Conservation (phyloP, 768 basidiomycete species). For the Strobilomyces dryophilus region DNA sequence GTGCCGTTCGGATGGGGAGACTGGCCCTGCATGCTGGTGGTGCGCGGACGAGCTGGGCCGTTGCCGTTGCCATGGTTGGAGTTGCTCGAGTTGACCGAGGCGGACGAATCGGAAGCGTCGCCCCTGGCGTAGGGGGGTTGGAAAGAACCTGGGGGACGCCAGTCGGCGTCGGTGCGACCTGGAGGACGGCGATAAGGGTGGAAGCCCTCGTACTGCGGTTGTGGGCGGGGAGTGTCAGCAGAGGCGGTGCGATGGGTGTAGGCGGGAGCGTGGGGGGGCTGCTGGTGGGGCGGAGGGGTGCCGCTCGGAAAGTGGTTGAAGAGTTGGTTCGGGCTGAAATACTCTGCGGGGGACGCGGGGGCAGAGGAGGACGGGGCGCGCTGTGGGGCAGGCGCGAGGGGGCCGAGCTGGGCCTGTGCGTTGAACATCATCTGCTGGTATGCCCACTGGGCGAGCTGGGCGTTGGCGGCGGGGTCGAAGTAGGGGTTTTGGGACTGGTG, state of each 20-base stretch:
- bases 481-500: constrained; percentile 51
- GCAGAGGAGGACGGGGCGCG: constrained; percentile 38
- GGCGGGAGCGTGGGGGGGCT: constrained; percentile 29
- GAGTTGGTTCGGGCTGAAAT: constrained; percentile 54
- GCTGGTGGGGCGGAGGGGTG: constrained; percentile 61
- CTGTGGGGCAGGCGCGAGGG: constrained; percentile 26
- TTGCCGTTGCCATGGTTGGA: constrained; percentile 27
- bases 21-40: constrained; percentile 72
- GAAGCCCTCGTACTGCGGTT: constrained; percentile 49
- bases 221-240: constrained; percentile 21
- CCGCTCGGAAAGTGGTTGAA: constrained; percentile 69
- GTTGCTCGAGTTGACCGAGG: constrained; percentile 69
- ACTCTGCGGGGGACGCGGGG: constrained; percentile 43
- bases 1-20: constrained; percentile 37
- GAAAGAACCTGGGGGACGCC: constrained; percentile 47
- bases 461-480: constrained; percentile 72
- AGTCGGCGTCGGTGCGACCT: constrained; percentile 36
- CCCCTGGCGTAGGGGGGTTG: constrained; percentile 77
- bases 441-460: constrained; percentile 80
- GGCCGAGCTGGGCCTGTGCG: constrained; percentile 44
- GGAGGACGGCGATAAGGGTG: constrained; percentile 79
- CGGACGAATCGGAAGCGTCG: constrained; percentile 75
- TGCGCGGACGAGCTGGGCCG: constrained; percentile 49
- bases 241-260: constrained; percentile 39
- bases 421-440: constrained; percentile 91